Conservation (phyloP, 306 rosid species). For the Corylus heterophylla region DNA sequence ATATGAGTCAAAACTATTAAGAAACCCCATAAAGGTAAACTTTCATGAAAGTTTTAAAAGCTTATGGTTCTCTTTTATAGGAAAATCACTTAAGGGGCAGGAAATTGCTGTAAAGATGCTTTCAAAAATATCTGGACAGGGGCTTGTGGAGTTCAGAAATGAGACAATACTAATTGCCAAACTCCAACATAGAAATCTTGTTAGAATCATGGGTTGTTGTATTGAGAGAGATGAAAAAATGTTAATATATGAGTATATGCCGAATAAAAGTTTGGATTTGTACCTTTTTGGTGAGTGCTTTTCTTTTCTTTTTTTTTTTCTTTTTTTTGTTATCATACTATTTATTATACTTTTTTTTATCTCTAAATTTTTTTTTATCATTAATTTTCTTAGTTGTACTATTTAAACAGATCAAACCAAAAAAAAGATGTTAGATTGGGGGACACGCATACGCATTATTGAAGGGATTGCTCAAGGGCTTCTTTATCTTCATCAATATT, state of each 20-base stretch:
- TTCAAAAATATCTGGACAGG: neutral
- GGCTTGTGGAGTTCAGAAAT: neutral
- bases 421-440: neutral
- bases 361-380: too few species aligned
- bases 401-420: neutral
- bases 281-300: neutral
- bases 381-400: neutral
- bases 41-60: neutral
- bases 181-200: neutral
- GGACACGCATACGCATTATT: neutral
- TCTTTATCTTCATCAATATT: slow-evolving; percentile 2
- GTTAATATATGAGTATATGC: neutral
- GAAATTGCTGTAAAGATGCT: neutral
- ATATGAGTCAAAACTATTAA: too few species aligned
- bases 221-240: neutral
- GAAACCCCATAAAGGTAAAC: too few species aligned
- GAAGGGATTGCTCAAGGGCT: neutral
- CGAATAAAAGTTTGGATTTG: neutral
- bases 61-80: neutral
- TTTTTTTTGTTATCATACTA: too few species aligned
- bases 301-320: too few species aligned
- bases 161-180: neutral
- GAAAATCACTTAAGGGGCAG: neutral
- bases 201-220: neutral
- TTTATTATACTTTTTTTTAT: too few species aligned